Evolutionary conservation across 2,329 filamentous ascomycete species (phyloP).

Genomic region (Aureobasidium sp.): DNA sequence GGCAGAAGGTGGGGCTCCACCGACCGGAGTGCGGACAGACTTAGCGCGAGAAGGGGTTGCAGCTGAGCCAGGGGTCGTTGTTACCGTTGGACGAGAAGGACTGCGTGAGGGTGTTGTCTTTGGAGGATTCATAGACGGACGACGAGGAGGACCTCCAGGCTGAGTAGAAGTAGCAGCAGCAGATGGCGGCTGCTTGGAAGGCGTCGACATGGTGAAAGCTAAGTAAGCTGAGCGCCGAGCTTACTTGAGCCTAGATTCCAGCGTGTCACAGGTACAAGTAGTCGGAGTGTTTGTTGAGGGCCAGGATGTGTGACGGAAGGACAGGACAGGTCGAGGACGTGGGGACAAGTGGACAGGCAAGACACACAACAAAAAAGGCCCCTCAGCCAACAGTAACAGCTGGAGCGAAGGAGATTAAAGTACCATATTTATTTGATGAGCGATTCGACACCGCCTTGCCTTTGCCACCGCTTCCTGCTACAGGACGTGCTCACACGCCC

Average conservation of each 20-base stretch:
- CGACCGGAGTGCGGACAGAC: constrained; percentile 48
- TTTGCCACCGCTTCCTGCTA: neutral
- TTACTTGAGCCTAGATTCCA: constrained; percentile 8
- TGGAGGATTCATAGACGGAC: constrained; percentile 14
- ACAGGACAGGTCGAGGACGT: neutral
- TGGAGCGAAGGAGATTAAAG: constrained; percentile 10
- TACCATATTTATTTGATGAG: constrained; percentile 12
- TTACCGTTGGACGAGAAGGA: constrained; percentile 12
- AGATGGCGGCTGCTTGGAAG: constrained; percentile 16
- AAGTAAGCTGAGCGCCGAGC: constrained; percentile 13
- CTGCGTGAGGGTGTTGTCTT: constrained; percentile 15
- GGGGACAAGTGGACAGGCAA: neutral
- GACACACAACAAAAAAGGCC: neutral
- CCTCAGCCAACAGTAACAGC: neutral
- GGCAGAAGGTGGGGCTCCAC: constrained; percentile 61
- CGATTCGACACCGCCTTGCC: constrained; percentile 5
- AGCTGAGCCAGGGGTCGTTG: constrained; percentile 1
- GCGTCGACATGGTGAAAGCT: constrained; percentile 17
- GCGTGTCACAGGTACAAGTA: constrained; percentile 10
- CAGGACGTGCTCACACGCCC: neutral
- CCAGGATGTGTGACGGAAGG: neutral
- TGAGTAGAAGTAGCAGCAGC: constrained; percentile 9
- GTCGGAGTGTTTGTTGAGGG: neutral
- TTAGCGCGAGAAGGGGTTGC: constrained; percentile 38
- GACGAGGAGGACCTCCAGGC: constrained; percentile 15